Conservation (phyloP, 331 rosid genomes). For the Pyracantha coccinea region DNA sequence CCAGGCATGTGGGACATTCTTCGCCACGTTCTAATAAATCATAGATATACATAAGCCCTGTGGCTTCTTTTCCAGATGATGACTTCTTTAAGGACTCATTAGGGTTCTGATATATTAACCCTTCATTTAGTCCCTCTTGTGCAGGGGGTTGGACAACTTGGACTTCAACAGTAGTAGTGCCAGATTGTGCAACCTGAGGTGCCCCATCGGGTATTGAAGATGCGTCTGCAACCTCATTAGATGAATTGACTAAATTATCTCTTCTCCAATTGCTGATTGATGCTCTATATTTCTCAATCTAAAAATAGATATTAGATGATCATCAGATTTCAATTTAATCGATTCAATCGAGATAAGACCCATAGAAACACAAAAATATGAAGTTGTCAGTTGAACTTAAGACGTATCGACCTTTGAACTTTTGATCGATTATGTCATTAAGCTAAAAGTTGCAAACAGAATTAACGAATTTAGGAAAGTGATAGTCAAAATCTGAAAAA, state of each 20-base stretch:
- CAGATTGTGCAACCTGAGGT: neutral
- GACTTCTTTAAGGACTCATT: neutral
- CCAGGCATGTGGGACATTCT: slow-evolving; percentile 36
- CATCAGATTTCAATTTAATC: neutral
- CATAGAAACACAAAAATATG: neutral
- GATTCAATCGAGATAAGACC: neutral
- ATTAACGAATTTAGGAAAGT: neutral
- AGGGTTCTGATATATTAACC: neutral
- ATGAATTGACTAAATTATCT: neutral
- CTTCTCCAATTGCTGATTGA: neutral
- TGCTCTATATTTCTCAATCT: neutral
- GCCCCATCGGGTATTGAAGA: neutral
- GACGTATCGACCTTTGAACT: neutral
- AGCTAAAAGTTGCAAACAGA: neutral
- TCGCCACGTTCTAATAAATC: slow-evolving; percentile 6
- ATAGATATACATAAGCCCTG: neutral
- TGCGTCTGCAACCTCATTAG: neutral
- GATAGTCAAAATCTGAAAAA: neutral
- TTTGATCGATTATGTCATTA: neutral
- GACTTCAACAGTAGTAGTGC: neutral
- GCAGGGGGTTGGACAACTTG: neutral
- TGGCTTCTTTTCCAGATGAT: neutral
- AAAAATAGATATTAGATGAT: neutral
- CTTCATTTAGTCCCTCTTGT: neutral
- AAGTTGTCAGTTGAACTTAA: neutral